These are phyloP conservation scores for Venturiaceae sp. DNA, from an alignment of 2,329 filamentous ascomycete species.

Conservation along the genomic window DNA sequence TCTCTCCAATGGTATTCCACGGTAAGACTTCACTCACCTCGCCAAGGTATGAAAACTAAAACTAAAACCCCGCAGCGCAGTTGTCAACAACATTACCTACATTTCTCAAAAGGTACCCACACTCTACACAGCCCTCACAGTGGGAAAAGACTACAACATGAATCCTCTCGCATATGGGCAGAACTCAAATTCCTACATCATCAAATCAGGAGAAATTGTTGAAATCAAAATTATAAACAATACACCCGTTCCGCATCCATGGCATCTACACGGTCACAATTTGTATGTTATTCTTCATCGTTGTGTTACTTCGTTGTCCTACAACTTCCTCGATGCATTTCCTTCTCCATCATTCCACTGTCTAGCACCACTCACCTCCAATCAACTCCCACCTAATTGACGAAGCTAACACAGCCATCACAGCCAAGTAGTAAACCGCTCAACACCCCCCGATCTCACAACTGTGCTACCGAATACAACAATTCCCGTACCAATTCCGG, in stretches of 20 bases:
- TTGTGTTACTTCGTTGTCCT: too few species aligned
- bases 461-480: too few species aligned
- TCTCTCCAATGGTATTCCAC: background rate
- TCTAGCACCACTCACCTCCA: too few species aligned
- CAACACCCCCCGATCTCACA: too few species aligned
- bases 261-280: constrained; percentile 66
- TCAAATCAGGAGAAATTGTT: constrained; percentile 55
- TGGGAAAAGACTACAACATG: constrained; percentile 35
- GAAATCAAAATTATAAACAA: constrained; percentile 68
- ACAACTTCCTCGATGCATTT: too few species aligned
- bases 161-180: constrained; percentile 37
- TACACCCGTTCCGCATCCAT: constrained; percentile 61
- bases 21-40: background rate
- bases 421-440: constrained; percentile 43
- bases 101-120: constrained; percentile 64
- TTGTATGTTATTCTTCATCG: too few species aligned
- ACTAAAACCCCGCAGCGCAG: constrained; percentile 38
- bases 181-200: constrained; percentile 49
- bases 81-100: constrained; percentile 68
- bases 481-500: background rate
- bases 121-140: constrained; percentile 64
- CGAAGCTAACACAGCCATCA: too few species aligned
- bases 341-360: too few species aligned
- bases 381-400: too few species aligned
- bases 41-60: too few species aligned